Percentiles rank a stretch among this genome's conserved stretches.
These are phyloP conservation scores for Fusarium mexicanum DNA, from an alignment of 2,329 filamentous ascomycete species.

Conservation along the genomic window DNA sequence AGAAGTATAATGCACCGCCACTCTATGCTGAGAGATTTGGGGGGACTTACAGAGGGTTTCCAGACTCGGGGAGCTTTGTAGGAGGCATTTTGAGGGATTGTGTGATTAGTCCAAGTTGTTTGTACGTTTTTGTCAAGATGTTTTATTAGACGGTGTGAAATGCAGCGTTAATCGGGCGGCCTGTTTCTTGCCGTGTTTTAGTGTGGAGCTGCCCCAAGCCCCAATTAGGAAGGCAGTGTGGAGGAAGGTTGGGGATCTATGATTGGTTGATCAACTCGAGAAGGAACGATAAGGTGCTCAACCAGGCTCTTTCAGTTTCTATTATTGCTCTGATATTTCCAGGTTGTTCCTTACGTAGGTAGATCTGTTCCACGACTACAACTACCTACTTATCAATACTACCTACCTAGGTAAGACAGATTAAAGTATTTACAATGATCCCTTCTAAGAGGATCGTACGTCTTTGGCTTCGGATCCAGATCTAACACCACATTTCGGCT, in stretches of 20 bases:
- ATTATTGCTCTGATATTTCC: background rate
- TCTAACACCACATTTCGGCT: constrained; percentile 19
- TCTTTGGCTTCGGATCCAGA: background rate
- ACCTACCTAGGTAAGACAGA: background rate
- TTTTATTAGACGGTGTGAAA: constrained; percentile 6
- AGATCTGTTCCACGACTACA: background rate
- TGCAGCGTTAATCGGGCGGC: background rate
- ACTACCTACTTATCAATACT: background rate
- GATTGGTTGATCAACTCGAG: constrained; percentile 5
- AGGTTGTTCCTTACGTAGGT: background rate
- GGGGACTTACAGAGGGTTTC: constrained; percentile 57
- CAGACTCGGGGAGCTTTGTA: constrained; percentile 57
- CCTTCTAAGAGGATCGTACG: background rate
- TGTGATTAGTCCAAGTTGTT: background rate
- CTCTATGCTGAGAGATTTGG: background rate
- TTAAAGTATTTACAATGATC: background rate
- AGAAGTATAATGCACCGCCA: constrained; percentile 25
- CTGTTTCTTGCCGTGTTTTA: constrained; percentile 15
- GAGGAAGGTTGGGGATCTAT: constrained; percentile 7
- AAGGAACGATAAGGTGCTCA: background rate
- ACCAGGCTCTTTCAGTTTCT: background rate
- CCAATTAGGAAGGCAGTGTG: constrained; percentile 16
- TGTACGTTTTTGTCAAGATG: constrained; percentile 4
- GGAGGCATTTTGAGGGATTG: constrained; percentile 51
- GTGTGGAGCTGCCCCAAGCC: constrained; percentile 20